Evolutionary conservation across 495 filamentous ascomycete genomes (phyloP).

Genomic region (Ramalina peruviana): DNA sequence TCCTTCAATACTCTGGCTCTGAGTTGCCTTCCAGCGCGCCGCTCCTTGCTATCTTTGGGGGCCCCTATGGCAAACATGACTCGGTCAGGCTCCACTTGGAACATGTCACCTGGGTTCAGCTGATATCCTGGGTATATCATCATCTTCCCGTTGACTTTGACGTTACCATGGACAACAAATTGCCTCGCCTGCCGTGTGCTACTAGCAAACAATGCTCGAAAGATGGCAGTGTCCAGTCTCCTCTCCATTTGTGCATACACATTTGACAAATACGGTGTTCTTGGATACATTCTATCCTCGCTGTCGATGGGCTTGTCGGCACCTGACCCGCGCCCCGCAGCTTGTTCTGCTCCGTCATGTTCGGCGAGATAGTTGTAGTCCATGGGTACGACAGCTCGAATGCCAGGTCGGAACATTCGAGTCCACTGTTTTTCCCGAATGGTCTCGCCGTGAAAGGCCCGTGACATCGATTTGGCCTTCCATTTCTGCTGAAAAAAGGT

Average conservation of each 20-base stretch:
- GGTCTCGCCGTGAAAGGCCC: conserved; percentile 88
- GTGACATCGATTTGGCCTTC: conserved; percentile 64
- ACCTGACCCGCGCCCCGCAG: conserved; percentile 71
- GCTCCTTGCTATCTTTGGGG: conserved; percentile 41
- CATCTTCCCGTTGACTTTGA: conserved; percentile 95
- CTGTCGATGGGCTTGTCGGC: conserved; percentile 20
- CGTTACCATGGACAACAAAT: conserved; percentile 81
- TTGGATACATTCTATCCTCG: conserved; percentile 11
- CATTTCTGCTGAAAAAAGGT: conserved; percentile 99
- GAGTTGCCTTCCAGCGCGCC: conserved; percentile 25
- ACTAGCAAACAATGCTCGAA: conserved; percentile 83
- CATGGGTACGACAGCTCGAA: conserved; percentile 77
- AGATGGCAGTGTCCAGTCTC: conserved; percentile 81
- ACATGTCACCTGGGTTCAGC: conserved; percentile 94
- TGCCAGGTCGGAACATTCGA: conserved; percentile 71
- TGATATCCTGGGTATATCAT: conserved; percentile 88
- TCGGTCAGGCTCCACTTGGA: conserved; percentile 79
- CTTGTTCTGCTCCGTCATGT: conserved; percentile 65
- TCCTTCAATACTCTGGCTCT: conserved; percentile 15
- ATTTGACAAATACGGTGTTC: conserved; percentile 84
- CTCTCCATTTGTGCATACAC: conserved; percentile 81
- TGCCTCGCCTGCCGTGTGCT: conserved; percentile 90
- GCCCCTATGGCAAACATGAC: conserved; percentile 79
- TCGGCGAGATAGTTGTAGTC: conserved; percentile 57
- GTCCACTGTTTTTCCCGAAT: conserved; percentile 81